Conservation (phyloP, 2,329 filamentous ascomycete species). For the Coniochaeta sp. region DNA sequence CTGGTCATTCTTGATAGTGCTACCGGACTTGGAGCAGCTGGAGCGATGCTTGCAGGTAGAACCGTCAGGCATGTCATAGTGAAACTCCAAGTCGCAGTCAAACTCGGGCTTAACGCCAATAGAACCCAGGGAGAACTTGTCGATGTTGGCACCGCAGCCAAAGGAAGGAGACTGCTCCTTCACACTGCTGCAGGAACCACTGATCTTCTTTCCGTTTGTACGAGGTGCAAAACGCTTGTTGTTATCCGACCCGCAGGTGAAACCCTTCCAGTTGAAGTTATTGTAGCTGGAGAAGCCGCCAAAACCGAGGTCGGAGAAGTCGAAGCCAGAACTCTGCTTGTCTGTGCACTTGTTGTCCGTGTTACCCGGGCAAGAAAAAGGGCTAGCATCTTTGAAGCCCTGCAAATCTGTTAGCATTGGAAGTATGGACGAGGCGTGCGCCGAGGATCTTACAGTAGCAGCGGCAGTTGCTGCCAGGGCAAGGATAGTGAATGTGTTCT, state of each 20-base stretch:
- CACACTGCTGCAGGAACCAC: conserved; percentile 41
- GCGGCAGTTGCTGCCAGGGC: conserved; percentile 43
- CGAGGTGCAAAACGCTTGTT: conserved; percentile 49
- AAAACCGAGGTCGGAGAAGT: conserved; percentile 56
- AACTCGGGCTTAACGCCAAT: conserved; percentile 68
- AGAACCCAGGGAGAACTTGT: conserved; percentile 66
- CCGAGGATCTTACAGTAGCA: conserved; percentile 28
- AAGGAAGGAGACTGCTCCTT: conserved; percentile 49
- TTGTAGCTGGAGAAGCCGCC: conserved; percentile 61
- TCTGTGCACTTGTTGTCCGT: conserved; percentile 69
- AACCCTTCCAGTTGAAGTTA: conserved; percentile 68
- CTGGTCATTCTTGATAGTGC: conserved; percentile 71
- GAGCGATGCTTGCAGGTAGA: conserved; percentile 72
- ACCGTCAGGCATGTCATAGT: conserved; percentile 80
- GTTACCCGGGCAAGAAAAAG: conserved; percentile 63
- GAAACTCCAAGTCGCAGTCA: conserved; percentile 74
- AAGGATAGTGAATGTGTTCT: conserved; percentile 39
- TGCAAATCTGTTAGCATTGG: neutral
- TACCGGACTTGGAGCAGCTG: conserved; percentile 59
- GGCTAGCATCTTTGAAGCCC: conserved; percentile 23
- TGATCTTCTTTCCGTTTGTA: conserved; percentile 52
- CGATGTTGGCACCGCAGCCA: conserved; percentile 28
- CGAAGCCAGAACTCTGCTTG: conserved; percentile 62
- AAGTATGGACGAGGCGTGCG: neutral
- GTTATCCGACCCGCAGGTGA: conserved; percentile 54